Evolutionary conservation across 1,284 basidiomycete genomes (phyloP).

Genomic region (Ceratobasidium sp.): DNA sequence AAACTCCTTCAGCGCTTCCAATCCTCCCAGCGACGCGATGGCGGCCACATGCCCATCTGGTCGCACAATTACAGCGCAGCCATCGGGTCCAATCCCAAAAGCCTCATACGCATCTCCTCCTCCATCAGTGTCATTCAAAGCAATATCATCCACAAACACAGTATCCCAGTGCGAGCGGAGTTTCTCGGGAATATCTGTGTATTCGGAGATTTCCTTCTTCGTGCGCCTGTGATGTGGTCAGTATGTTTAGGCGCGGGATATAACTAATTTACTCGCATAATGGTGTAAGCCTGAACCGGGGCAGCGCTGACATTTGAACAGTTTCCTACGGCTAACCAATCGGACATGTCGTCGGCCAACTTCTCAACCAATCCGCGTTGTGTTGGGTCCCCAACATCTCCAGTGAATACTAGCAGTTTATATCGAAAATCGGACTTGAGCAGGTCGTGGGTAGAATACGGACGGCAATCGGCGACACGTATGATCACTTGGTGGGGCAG

Average conservation of each 20-base stretch:
- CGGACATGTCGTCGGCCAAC: too few species aligned
- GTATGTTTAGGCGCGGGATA: too few species aligned
- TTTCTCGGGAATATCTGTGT: constrained; percentile 64
- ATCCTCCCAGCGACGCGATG: constrained; percentile 65
- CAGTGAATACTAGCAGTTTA: constrained; percentile 78
- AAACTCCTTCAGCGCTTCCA: not conserved
- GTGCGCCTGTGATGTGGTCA: constrained; percentile 42
- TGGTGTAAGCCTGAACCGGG: constrained; percentile 14
- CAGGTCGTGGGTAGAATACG: constrained; percentile 76
- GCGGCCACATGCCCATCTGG: constrained; percentile 82
- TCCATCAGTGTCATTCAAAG: constrained; percentile 1
- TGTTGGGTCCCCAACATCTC: constrained; percentile 63
- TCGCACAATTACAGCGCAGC: constrained; percentile 75
- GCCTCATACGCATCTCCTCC: constrained; percentile 67
- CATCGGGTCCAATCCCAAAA: constrained; percentile 69
- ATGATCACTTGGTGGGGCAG: constrained; percentile 71
- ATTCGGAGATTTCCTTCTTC: constrained; percentile 64
- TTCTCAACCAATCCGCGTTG: constrained; percentile 58
- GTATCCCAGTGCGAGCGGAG: constrained; percentile 71
- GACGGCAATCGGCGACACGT: constrained; percentile 72
- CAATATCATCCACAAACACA: constrained; percentile 26
- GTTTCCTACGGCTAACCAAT: too few species aligned
- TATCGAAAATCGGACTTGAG: constrained; percentile 77
- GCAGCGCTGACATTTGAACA: not conserved
- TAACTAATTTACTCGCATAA: too few species aligned